These are phyloP conservation scores for Aspergillus japonicus DNA, from an alignment of 2,329 filamentous ascomycete genomes.

Conservation along the genomic window DNA sequence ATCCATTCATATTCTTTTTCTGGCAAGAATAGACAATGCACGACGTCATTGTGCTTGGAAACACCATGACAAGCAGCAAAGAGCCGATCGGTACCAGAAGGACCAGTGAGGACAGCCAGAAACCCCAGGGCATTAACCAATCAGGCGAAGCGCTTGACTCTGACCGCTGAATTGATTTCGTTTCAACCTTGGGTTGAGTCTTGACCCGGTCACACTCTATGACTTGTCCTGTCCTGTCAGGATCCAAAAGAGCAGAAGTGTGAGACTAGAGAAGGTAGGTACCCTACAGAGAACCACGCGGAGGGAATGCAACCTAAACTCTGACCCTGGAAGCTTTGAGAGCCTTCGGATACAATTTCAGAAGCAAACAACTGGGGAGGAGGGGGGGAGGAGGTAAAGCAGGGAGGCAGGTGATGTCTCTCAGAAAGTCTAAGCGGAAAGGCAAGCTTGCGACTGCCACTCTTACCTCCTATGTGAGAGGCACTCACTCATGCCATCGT, in stretches of 20 bases:
- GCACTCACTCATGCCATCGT: neutral
- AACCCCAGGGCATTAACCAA: neutral
- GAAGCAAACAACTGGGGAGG: neutral
- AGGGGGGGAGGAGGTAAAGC: neutral
- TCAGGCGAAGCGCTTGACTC: neutral
- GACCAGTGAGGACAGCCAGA: neutral
- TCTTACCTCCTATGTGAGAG: neutral
- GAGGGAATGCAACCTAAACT: conserved; percentile 14
- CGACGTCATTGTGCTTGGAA: conserved; percentile 23
- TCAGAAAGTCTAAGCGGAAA: neutral
- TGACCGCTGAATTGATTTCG: neutral
- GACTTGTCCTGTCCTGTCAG: neutral
- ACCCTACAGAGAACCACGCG: conserved; percentile 8
- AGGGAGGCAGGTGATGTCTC: conserved; percentile 1
- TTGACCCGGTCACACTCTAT: neutral
- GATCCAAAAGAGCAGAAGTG: neutral
- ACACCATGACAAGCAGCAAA: conserved; percentile 8
- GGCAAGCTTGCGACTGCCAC: neutral
- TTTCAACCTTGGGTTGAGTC: neutral
- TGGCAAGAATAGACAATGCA: neutral
- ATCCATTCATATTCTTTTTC: neutral
- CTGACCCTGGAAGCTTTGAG: conserved; percentile 1
- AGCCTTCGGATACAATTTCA: neutral
- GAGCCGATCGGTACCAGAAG: neutral
- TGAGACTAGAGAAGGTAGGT: neutral